Base-by-base conservation (phyloP, 2,329 filamentous ascomycete genomes). In the Pseudogymnoascus sp. region DNA sequence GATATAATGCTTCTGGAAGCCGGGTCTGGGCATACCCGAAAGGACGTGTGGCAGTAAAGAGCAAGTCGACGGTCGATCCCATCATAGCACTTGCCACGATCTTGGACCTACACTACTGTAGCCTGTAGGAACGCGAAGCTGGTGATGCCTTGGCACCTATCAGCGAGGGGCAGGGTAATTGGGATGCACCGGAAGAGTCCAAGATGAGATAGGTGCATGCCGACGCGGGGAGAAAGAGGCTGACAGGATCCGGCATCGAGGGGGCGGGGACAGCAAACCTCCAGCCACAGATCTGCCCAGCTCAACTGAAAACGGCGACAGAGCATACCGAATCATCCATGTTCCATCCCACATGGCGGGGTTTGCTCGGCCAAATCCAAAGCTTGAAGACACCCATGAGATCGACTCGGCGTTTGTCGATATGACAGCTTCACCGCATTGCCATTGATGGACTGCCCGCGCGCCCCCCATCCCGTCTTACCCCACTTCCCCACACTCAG, bases 261-360 rank as follows among this genome's bases (percentile, higher is more conserved):
- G 28, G 45, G n/a, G 25, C 42, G 23, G 45, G 25, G 42, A 52
- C 4, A 52, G 25, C 23, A 30, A 19, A 52, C n/a, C 25, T 52
- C 45, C 45, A 52, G 45, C 45, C 45, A 52, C 45, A 52, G 45
- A 52, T 52, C 45, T 52, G 23, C 45, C 25, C 25, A 52, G n/a
- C n/a, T 30, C 25, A 12, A 6, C 45, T 52, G n/a, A 28, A 52
- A 52, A 52, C 25, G 45, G 45, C 45, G 25, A 30, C 11, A 12
- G 45, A 52, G n/a, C 25, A 52, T 52, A 30, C 25, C 45, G 25
- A 52, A 52, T 52, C 25, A 52, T 30, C 45, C 45, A 52, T 52
- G 45, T 30, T 30, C 25, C 45, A 30, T 30, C 45, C 45, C 25
- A 11, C 14, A 30, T 6, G n/a, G 45, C 45, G 45, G 45, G 45